phyloP scores from a whole-genome alignment of 306 rosid species.

The Bauhinia variegata region DNA sequence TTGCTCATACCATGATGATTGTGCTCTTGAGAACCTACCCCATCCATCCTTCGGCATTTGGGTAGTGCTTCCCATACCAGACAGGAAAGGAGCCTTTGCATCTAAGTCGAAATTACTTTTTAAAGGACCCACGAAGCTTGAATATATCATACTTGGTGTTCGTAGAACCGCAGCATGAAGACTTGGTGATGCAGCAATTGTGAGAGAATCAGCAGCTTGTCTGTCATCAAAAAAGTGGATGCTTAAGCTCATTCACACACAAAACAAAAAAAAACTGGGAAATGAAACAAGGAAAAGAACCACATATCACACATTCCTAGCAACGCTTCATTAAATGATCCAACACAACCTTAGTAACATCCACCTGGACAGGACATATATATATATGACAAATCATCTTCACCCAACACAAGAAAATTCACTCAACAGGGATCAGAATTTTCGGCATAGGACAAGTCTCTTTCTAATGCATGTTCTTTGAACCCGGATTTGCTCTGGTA shows the following conservation, averaged over 20 bases:
- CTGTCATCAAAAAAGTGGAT: conserved; percentile 43
- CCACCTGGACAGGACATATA: too few relatives aligned
- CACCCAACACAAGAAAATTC: too few relatives aligned
- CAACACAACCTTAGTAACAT: too few relatives aligned
- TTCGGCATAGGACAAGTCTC: too few relatives aligned
- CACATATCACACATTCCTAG: not conserved
- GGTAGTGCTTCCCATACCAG: conserved; percentile 44
- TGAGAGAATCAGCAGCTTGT: conserved; percentile 74
- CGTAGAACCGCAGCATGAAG: conserved; percentile 47
- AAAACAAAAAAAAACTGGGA: not conserved
- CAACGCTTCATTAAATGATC: too few relatives aligned
- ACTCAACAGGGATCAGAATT: too few relatives aligned
- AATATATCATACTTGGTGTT: conserved; percentile 54
- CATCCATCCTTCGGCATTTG: conserved; percentile 31
- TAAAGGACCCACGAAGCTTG: conserved; percentile 48
- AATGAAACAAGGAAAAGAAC: not conserved
- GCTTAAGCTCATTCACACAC: not conserved
- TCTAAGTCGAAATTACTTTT: conserved; percentile 55
- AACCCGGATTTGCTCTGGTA: too few relatives aligned
- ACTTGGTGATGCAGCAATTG: conserved; percentile 74
- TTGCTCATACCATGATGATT: conserved; percentile 57
- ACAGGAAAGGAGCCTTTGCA: conserved; percentile 56
- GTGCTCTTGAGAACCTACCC: conserved; percentile 45
- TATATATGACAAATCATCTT: too few relatives aligned
- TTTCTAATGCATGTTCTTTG: too few relatives aligned